These are phyloP conservation scores for Fraxinus sp. DNA, from an alignment of 305 asterid species.

Conservation along the genomic window DNA sequence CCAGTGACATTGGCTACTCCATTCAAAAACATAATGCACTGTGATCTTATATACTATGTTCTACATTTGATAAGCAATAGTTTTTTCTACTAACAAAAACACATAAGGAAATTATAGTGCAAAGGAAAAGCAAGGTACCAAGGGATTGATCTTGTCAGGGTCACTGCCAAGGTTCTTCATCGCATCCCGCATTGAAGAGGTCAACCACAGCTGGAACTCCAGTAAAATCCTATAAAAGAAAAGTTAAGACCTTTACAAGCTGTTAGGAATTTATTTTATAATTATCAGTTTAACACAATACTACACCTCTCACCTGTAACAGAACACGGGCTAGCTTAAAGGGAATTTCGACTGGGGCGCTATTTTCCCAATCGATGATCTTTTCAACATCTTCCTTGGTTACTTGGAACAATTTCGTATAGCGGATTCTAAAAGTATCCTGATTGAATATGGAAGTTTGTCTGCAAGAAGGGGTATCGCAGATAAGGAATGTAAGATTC, in stretches of 20 bases:
- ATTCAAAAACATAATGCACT: background rate
- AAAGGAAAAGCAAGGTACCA: constrained; percentile 40
- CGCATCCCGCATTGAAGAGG: constrained; percentile 89
- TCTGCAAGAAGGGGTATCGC: constrained; percentile 38
- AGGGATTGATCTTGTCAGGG: constrained; percentile 75
- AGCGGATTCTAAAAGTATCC: constrained; percentile 73
- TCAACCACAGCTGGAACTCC: constrained; percentile 94
- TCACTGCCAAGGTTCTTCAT: constrained; percentile 70
- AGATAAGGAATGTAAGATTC: background rate
- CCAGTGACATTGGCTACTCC: background rate
- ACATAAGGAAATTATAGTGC: background rate
- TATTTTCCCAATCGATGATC: constrained; percentile 72
- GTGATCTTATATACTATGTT: background rate
- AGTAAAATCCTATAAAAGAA: constrained; percentile 61
- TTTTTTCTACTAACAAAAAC: background rate
- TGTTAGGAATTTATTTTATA: background rate
- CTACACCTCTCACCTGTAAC: constrained; percentile 51
- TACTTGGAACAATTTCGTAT: constrained; percentile 77
- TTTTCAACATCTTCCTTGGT: constrained; percentile 76
- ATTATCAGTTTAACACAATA: background rate
- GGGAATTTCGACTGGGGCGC: constrained; percentile 86
- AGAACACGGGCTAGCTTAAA: constrained; percentile 85
- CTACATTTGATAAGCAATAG: background rate
- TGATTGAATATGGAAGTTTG: constrained; percentile 69
- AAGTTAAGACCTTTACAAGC: background rate